Percentiles rank a stretch among this genome's conserved stretches.
Evolutionary conservation across 352 stramenopile genomes (phyloP).

Genomic region (Phytophthora fragariaefolia): DNA sequence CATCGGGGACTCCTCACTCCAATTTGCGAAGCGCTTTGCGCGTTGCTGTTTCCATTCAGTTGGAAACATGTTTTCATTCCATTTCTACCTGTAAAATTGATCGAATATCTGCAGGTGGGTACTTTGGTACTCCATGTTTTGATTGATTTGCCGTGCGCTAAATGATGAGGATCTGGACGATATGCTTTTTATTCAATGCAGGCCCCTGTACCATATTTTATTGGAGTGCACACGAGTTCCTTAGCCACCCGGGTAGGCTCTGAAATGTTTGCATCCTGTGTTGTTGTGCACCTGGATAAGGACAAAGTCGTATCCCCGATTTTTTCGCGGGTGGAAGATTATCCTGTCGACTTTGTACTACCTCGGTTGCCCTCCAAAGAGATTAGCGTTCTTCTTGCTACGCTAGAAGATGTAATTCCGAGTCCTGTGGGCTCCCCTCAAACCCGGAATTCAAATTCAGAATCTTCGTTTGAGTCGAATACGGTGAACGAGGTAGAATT

Average conservation of each 20-base stretch:
- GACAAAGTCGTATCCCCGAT: constrained; percentile 84
- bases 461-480: constrained; percentile 14
- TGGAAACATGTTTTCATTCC: constrained; percentile 91
- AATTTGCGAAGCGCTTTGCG: constrained; percentile 78
- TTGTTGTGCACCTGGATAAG: constrained; percentile 86
- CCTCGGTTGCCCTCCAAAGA: constrained; percentile 54
- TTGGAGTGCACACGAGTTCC: constrained; percentile 86
- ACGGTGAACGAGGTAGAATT: constrained; percentile 63
- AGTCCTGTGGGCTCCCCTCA: constrained; percentile 33
- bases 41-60: constrained; percentile 83
- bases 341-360: constrained; percentile 63
- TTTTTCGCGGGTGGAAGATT: constrained; percentile 55
- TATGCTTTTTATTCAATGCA: constrained; percentile 26
- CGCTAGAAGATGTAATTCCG: constrained; percentile 51
- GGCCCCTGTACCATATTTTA: constrained; percentile 86
- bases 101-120: constrained; percentile 82
- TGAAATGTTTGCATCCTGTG: constrained; percentile 82
- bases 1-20: constrained; percentile 74
- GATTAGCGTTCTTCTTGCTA: constrained; percentile 45
- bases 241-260: constrained; percentile 72
- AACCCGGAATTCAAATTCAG: not conserved
- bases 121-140: not conserved
- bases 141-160: not conserved
- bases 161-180: not conserved
- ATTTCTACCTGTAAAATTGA: constrained; percentile 80